These are phyloP conservation scores for Stagonosporopsis vannaccii DNA, from an alignment of 2,329 filamentous ascomycete species.

Conservation along the genomic window DNA sequence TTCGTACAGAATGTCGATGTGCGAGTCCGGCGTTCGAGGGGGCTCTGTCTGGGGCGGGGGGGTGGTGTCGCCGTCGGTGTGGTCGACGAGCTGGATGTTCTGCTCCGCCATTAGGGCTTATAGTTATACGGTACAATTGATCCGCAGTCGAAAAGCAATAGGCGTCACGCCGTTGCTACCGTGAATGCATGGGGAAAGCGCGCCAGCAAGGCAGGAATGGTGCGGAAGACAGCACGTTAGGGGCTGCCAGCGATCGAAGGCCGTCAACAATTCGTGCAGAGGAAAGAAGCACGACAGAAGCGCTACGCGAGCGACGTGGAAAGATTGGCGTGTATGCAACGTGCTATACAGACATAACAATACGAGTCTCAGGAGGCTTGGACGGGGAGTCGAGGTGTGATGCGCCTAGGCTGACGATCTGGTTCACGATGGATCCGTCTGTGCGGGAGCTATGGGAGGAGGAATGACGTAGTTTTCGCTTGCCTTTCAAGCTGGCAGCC, in stretches of 20 bases:
- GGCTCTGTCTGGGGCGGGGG: conserved; percentile 31
- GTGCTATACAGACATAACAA: conserved; percentile 7
- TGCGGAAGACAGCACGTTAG: conserved; percentile 23
- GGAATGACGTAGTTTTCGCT: conserved; percentile 14
- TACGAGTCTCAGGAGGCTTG: background rate
- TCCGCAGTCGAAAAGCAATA: conserved; percentile 15
- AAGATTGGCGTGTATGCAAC: background rate
- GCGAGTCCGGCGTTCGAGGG: conserved; percentile 32
- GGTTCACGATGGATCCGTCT: conserved; percentile 14
- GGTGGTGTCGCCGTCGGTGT: conserved; percentile 50
- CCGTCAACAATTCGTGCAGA: conserved; percentile 15
- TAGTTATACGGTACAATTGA: background rate
- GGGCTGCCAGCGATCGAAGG: conserved; percentile 20
- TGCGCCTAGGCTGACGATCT: conserved; percentile 18
- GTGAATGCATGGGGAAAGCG: conserved; percentile 37
- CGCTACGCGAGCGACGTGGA: background rate
- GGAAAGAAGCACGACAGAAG: conserved; percentile 5
- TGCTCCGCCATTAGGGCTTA: conserved; percentile 57
- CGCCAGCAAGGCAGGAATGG: conserved; percentile 31
- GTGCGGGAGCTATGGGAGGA: conserved; percentile 8
- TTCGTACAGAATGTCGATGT: conserved; percentile 88
- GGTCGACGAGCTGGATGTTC: conserved; percentile 73
- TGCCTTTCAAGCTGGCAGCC: conserved; percentile 11
- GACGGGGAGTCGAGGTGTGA: background rate
- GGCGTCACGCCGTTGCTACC: conserved; percentile 38